Evolutionary conservation across 768 basidiomycete genomes (phyloP), one percentile per base, ranked within the genome.

Genomic region (Lactarius tabidus): DNA sequence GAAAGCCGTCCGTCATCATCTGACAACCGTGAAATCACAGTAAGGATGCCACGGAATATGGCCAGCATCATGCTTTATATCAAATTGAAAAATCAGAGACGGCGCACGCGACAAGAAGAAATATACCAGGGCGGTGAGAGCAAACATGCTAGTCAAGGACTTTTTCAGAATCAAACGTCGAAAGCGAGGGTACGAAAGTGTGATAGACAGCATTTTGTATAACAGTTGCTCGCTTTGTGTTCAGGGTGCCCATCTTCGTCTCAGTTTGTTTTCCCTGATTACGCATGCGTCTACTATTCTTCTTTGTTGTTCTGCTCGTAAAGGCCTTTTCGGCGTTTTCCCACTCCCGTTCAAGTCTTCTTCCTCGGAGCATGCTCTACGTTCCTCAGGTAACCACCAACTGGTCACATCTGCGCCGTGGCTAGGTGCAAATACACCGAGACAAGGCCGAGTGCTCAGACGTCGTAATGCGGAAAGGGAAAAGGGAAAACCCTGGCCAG

Each of bases 1-100:
- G 52, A n/a, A n/a, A n/a, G n/a, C n/a, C n/a, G n/a, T n/a, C 68
- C 62, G 56, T 69, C 43, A 36, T 57, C 33, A 38, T 69, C 67
- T 23, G 62, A 69, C 56, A 67, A 52, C 2, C 57, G 64, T 38
- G 66, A 33, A 45, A 67, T 36, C 29, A 66, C 57, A 31, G 62
- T 48, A 18, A 59, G 57, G 28, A 64, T 56, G 23, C 59, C 43
- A 48, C 48, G 28, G 28, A 64, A 67, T 35, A 57, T 58, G 38
- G 18, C 63, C 58, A 28, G 66, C 66, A 56, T 67, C 62, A 45
- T 45, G 53, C 8, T n/a, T n/a, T 20, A 6, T 18, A 14, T 31
- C 35, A n/a, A 26, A 12, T 20, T 36, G 56, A 31, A 61, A 52
- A 59, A 29, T 29, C 18, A 53, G 58, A 23, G 59, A 43, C n/a